Conservation (phyloP, 1,284 basidiomycete species). For the Cystobasidium sp. region DNA sequence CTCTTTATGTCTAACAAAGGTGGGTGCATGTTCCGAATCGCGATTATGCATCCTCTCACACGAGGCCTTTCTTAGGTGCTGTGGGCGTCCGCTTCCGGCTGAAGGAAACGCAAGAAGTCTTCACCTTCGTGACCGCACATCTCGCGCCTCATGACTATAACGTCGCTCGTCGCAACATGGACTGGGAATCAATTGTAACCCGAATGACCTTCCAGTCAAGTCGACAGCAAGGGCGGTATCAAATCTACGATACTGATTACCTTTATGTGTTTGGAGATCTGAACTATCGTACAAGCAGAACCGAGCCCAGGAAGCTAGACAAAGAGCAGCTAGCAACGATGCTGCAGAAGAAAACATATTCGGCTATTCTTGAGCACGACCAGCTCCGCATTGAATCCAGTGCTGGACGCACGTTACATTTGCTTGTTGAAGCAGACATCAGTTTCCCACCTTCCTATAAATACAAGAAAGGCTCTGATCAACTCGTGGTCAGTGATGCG, state of each 20-base stretch:
- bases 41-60: conserved; percentile 47
- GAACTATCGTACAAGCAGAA: conserved; percentile 78
- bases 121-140: conserved; percentile 89
- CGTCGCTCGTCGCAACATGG: conserved; percentile 71
- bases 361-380: conserved; percentile 71
- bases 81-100: conserved; percentile 23
- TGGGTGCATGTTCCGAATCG: conserved; percentile 35
- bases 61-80: conserved; percentile 51
- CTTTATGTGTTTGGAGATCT: conserved; percentile 86
- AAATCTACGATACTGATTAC: conserved; percentile 72
- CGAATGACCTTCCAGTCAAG: conserved; percentile 73
- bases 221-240: conserved; percentile 60
- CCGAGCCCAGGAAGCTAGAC: conserved; percentile 62
- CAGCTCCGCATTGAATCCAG: conserved; percentile 71
- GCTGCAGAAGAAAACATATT: conserved; percentile 45
- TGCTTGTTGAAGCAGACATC: conserved; percentile 79
- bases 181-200: conserved; percentile 78
- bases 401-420: conserved; percentile 69
- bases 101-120: conserved; percentile 45
- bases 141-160: conserved; percentile 80
- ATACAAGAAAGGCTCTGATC: conserved; percentile 75
- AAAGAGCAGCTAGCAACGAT: conserved; percentile 51
- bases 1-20: conserved; percentile 57
- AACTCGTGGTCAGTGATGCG: conserved; percentile 67
- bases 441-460: conserved; percentile 89